Evolutionary conservation across 176 grass and related monocot genomes (phyloP), one percentile per base, ranked within the genome.

Genomic region (Alopecurus myosuroides): DNA sequence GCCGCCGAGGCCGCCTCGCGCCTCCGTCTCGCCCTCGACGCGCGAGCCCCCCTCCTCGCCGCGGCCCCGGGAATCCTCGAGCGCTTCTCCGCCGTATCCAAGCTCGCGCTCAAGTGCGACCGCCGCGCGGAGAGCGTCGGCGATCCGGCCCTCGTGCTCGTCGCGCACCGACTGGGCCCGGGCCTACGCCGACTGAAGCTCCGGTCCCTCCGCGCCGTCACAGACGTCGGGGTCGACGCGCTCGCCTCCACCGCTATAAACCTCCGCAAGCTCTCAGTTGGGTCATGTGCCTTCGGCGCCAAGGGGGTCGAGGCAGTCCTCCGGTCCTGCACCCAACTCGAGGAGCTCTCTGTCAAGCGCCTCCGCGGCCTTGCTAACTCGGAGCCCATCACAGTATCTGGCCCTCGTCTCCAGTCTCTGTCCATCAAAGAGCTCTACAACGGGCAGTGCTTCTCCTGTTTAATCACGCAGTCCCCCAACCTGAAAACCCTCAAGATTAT

Each of bases 381-480:
- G 0, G 89, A 90, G 67, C 80, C 80, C 39, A 50, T 90, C 31
- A 41, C 56, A 4, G 56, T 86, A 11, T 87, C 84, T 0, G 53
- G 74, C 29, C 75, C 58, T 2, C 45, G 74, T 19, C 84, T 94
- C 49, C 89, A 84, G 64, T 98, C 88, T 11, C 51, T 98, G 4
- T 94, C 89, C 76, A 80, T 98, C 26, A 98, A 98, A 66, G 96
- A 98, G n/a, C 93, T 98, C 34, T 94, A 95, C 69, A 99, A 94
- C 40, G 97, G 89, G 31, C 97, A 96, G 91, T 94, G 91, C 85
- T 96, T 99, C 29, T 87, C 90, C 36, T 81, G 63, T 18, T 53
- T 94, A 2, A 91, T 99, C 53, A 72, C 89, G 30, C 65, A 80
- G 14, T 92, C 89, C 6, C 84, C 86, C 4, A 99, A 91, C 26